These are phyloP conservation scores for Dorcoceras hygrometricum DNA, from an alignment of 257 asterid species.

Conservation along the genomic window DNA sequence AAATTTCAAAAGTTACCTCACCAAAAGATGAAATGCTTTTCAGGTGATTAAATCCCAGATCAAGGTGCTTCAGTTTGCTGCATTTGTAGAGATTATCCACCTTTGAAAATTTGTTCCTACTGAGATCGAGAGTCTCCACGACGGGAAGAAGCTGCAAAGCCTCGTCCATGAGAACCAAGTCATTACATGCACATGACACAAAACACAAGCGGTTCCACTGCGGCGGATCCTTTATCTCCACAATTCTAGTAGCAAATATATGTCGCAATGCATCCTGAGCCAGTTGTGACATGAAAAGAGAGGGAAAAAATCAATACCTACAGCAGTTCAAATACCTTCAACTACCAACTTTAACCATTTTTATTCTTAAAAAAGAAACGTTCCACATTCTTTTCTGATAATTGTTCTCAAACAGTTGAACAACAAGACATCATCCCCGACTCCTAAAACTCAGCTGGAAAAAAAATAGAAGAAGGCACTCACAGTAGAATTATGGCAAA, in stretches of 20 bases:
- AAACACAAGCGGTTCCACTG: slow-evolving; percentile 85
- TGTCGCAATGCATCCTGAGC: slow-evolving; percentile 87
- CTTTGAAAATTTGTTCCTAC: slow-evolving; percentile 86
- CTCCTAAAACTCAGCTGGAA: slow-evolving; percentile 1
- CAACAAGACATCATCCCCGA: neutral
- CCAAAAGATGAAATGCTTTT: slow-evolving; percentile 68
- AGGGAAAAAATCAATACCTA: slow-evolving; percentile 3
- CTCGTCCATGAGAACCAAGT: slow-evolving; percentile 91
- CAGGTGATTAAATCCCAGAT: slow-evolving; percentile 88
- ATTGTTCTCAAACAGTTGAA: neutral
- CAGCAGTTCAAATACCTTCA: slow-evolving; percentile 8
- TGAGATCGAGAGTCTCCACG: slow-evolving; percentile 87
- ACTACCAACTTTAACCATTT: neutral
- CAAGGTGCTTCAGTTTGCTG: slow-evolving; percentile 76
- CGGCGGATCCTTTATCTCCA: slow-evolving; percentile 76
- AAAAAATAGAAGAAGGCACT: slow-evolving; percentile 26
- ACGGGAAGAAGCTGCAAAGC: slow-evolving; percentile 91
- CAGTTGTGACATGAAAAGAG: slow-evolving; percentile 29
- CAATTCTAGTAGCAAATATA: slow-evolving; percentile 86
- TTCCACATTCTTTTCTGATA: too few species aligned
- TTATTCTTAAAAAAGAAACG: neutral
- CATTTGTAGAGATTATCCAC: slow-evolving; percentile 88
- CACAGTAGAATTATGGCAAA: slow-evolving; percentile 90
- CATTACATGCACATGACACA: slow-evolving; percentile 83
- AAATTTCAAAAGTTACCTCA: slow-evolving; percentile 54